These are phyloP conservation scores for Hypoxylon fuscum DNA, from an alignment of 495 filamentous ascomycete species.

Conservation along the genomic window DNA sequence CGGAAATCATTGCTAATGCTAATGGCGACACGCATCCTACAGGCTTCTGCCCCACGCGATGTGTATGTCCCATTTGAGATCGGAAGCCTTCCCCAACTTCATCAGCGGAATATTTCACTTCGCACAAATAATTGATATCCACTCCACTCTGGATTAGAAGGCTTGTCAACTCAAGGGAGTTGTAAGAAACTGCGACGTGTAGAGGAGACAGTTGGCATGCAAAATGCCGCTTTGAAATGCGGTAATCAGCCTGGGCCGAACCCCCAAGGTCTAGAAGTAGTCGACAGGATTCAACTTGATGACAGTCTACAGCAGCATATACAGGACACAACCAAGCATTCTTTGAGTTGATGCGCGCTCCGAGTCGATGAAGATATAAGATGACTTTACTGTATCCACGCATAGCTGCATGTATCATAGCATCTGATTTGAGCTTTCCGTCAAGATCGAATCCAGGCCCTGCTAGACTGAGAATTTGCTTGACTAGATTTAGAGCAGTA, in stretches of 20 bases:
- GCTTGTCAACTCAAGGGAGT: neutral
- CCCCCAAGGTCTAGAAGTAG: constrained; percentile 19
- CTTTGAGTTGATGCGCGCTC: neutral
- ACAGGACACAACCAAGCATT: constrained; percentile 5
- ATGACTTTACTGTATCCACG: constrained; percentile 18
- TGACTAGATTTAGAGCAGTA: constrained; percentile 5
- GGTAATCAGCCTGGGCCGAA: constrained; percentile 1
- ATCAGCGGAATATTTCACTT: neutral
- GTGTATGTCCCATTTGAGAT: neutral
- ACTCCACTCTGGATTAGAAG: neutral
- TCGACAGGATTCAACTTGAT: constrained; percentile 4
- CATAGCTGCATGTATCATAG: constrained; percentile 14
- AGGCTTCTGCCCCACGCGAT: neutral
- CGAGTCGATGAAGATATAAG: constrained; percentile 11
- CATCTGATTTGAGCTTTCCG: constrained; percentile 2
- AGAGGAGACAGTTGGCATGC: neutral
- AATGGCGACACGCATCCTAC: neutral
- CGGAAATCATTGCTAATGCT: neutral
- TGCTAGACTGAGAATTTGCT: neutral
- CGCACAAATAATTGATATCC: neutral
- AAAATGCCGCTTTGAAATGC: no score
- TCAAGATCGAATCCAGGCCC: constrained; percentile 1
- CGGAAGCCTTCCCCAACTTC: neutral
- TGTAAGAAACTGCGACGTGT: neutral
- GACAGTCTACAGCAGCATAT: constrained; percentile 1